These are phyloP conservation scores for Helotiales sp. DNA, from an alignment of 2,329 filamentous ascomycete species.

Conservation along the genomic window DNA sequence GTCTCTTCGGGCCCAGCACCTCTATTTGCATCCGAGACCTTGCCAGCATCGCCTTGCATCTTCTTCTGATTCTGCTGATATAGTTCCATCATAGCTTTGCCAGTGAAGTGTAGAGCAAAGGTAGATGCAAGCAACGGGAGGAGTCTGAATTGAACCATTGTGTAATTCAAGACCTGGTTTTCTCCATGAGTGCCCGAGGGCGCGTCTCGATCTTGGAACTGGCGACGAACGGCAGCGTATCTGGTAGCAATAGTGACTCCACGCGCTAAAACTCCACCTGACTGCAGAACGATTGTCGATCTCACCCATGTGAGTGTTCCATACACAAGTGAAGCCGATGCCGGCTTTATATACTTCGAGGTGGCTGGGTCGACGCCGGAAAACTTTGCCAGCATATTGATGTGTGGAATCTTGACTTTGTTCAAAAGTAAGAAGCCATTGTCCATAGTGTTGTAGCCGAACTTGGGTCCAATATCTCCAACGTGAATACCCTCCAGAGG, in stretches of 20 bases:
- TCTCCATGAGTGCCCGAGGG: constrained; percentile 57
- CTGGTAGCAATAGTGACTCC: constrained; percentile 77
- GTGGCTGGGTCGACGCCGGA: constrained; percentile 68
- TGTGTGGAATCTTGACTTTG: constrained; percentile 71
- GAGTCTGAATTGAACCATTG: constrained; percentile 75
- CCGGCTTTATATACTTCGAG: constrained; percentile 65
- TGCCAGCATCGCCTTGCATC: constrained; percentile 50
- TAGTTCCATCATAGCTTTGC: constrained; percentile 71
- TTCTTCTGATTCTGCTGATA: constrained; percentile 72
- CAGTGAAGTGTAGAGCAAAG: constrained; percentile 79
- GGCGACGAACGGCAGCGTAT: constrained; percentile 72
- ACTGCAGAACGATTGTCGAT: constrained; percentile 71
- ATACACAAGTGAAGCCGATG: constrained; percentile 68
- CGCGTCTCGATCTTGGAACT: constrained; percentile 75
- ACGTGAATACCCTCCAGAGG: constrained; percentile 70
- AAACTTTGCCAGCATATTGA: constrained; percentile 73
- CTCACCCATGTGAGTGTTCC: constrained; percentile 77
- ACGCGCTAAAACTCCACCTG: constrained; percentile 68
- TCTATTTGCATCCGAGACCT: constrained; percentile 44
- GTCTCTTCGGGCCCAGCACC: constrained; percentile 69
- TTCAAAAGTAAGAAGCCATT: constrained; percentile 80
- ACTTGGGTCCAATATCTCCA: constrained; percentile 80
- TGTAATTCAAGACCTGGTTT: constrained; percentile 78
- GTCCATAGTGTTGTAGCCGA: constrained; percentile 72
- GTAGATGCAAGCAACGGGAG: constrained; percentile 72